Percentiles rank a stretch among this genome's conserved stretches.
Evolutionary conservation across 1,284 basidiomycete species (phyloP).

Genomic region (Psilocybe mexicana): DNA sequence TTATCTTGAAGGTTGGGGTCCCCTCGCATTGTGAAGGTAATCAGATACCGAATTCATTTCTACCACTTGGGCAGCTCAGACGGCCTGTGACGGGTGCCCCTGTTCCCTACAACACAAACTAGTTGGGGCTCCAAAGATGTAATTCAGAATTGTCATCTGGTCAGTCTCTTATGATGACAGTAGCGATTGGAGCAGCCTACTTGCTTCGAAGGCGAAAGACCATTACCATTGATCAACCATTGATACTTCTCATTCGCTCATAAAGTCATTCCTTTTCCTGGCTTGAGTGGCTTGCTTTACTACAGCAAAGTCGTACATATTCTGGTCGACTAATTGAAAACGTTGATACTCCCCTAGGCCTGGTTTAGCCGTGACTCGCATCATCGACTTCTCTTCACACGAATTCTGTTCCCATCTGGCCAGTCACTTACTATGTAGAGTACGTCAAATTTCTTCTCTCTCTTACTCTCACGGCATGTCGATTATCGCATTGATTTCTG

Average conservation of each 20-base stretch:
- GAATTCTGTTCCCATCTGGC: slow-evolving; percentile 1
- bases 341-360: not conserved
- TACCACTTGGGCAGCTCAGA: not conserved
- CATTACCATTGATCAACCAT: not conserved
- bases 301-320: not conserved
- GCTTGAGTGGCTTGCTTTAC: not conserved
- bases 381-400: slow-evolving; percentile 9
- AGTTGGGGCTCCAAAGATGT: not conserved
- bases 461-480: slow-evolving; percentile 22
- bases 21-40: not conserved
- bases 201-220: not conserved
- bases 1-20: not conserved
- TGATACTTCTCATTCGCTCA: not conserved
- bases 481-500: slow-evolving; percentile 45
- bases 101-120: not conserved
- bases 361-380: not conserved
- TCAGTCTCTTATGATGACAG: not conserved
- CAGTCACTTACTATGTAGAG: not conserved
- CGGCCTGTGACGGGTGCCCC: not conserved
- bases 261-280: not conserved
- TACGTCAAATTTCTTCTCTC: not conserved
- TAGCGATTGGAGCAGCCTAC: not conserved
- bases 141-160: not conserved
- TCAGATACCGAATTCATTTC: not conserved
- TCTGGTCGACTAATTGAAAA: not conserved